Evolutionary conservation across 352 stramenopile genomes (phyloP), one percentile per base, ranked within the genome.

Genomic region (Pythium inflatum): DNA sequence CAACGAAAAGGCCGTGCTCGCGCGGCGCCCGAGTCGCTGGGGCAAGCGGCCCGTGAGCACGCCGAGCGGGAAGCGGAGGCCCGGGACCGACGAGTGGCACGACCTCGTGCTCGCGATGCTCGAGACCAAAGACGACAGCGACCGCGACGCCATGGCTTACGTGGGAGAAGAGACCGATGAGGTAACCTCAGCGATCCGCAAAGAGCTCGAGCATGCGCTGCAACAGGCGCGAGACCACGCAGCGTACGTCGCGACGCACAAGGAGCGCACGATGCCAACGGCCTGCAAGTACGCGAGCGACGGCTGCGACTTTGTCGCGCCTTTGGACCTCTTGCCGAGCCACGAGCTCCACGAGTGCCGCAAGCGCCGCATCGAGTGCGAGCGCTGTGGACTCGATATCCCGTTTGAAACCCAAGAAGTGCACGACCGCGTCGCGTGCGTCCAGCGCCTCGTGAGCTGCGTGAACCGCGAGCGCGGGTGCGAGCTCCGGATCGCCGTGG

Each of bases 331-430:
- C 25, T 75, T 94, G 14, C 51, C 75, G 0, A 75, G 71, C 5
- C 87, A 94, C 45, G 82, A 94, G 62, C 71, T 76, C 2, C 74
- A 90, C 33, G 75, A 88, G 27, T 94, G 85, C 36, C 18, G 57
- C 1, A 88, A 85, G 38, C 79, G 87, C 13, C 67, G 33, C 0
- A 71, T 92, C 24, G 67, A 72, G 13, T 94, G 87, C 45, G 87
- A 90, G 13, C 74, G 67, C 16, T 94, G 87, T 43, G 34, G 61
- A 16, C 25, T 62, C 1, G 31, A 51, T 1, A 66, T 90, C 11
- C 67, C 79, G 18, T 83, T 81, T 53, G 79, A 86, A 59, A 55
- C 75, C 2, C 74, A 78, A 18, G 43, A 55, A 13, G 46, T 50
- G 6, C 83, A 90, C 36, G 71, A 88, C 24, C 40, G 53, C 0